phyloP scores from a whole-genome alignment of 805 yeast species.

The Teunomyces cretensis region DNA sequence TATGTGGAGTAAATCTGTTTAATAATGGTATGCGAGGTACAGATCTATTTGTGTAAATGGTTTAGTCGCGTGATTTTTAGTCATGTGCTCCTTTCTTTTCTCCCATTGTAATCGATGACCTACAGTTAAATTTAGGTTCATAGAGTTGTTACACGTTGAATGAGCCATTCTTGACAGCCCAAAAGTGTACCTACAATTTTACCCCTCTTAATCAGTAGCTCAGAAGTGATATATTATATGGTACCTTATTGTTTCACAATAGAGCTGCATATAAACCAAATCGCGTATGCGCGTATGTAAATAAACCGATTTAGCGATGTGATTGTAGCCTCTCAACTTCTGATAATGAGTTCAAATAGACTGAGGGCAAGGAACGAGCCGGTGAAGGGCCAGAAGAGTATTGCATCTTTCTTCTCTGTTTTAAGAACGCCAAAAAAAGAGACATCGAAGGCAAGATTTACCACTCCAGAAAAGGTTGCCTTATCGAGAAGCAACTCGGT shows the following conservation, averaged over 20 bases:
- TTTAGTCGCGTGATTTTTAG: not conserved
- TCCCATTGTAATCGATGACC: too few relatives aligned
- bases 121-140: too few relatives aligned
- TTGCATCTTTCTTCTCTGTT: conserved; percentile 3
- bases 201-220: too few relatives aligned
- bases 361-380: not conserved
- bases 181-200: too few relatives aligned
- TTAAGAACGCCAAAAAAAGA: not conserved
- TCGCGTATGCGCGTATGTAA: not conserved
- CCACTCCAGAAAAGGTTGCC: conserved; percentile 14
- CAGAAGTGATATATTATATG: too few relatives aligned
- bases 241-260: too few relatives aligned
- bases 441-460: not conserved
- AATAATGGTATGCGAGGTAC: not conserved
- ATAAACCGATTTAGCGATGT: not conserved
- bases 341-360: not conserved
- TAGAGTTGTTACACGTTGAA: too few relatives aligned
- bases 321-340: too few relatives aligned
- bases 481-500: conserved; percentile 20
- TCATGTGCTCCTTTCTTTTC: not conserved
- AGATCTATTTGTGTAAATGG: not conserved
- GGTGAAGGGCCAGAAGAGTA: not conserved
- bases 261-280: not conserved
- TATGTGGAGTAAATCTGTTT: conserved; percentile 2
- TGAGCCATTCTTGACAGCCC: too few relatives aligned